These are phyloP conservation scores for Sonneratia caseolaris DNA, from an alignment of 345 rosid genomes.

Conservation along the genomic window DNA sequence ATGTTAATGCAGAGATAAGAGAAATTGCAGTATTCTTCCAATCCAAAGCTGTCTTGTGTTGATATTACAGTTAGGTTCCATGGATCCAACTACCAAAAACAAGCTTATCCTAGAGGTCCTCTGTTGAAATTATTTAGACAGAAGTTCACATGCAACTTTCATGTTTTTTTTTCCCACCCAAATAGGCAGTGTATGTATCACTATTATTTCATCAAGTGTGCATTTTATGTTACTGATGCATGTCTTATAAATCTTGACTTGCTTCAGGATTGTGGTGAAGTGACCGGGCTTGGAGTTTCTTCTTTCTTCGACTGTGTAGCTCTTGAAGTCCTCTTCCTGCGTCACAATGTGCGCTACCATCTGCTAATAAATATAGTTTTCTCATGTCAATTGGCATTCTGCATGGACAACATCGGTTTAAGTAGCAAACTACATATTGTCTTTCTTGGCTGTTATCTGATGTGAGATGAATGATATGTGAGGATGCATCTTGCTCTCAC, in stretches of 20 bases:
- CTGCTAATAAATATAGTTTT: conserved; percentile 2
- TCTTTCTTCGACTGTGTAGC: conserved; percentile 54
- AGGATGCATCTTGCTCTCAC: background rate
- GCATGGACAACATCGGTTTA: background rate
- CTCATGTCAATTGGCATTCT: background rate
- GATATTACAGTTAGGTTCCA: background rate
- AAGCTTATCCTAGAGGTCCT: background rate
- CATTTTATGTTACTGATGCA: background rate
- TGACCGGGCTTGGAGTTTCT: conserved; percentile 42
- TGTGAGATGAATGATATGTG: background rate
- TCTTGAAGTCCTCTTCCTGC: conserved; percentile 62
- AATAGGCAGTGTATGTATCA: background rate
- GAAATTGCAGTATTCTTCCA: background rate
- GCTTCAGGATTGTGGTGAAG: conserved; percentile 56
- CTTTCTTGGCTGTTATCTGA: background rate
- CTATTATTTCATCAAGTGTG: background rate
- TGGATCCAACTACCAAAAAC: background rate
- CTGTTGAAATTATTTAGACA: background rate
- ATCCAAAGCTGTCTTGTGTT: background rate
- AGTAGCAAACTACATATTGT: background rate
- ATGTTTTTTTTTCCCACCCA: background rate
- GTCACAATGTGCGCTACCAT: conserved; percentile 59
- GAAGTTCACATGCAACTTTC: background rate
- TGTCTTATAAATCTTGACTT: background rate
- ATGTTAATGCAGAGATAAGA: background rate